Conservation (phyloP, 2,329 filamentous ascomycete species). For the Hortaea werneckii region DNA sequence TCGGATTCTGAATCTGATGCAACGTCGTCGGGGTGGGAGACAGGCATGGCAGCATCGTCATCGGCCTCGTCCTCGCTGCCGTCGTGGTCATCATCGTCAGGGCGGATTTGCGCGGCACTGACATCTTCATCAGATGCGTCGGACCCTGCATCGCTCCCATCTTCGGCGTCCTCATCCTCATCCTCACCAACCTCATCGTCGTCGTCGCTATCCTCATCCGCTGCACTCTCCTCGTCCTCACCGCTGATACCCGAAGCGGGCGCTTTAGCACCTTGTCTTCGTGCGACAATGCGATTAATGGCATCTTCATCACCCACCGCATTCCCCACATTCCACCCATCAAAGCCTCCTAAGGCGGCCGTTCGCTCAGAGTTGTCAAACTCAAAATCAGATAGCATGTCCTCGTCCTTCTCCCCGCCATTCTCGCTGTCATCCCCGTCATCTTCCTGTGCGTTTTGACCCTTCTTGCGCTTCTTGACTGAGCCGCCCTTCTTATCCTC, state of each 20-base stretch:
- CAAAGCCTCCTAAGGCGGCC: slow-evolving; percentile 64
- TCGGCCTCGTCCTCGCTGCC: slow-evolving; percentile 25
- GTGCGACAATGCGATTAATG: slow-evolving; percentile 76
- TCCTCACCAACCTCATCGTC: slow-evolving; percentile 38
- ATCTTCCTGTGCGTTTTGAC: slow-evolving; percentile 20
- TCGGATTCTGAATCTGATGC: slow-evolving; percentile 37
- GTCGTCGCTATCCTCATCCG: slow-evolving; percentile 57
- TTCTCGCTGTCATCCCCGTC: slow-evolving; percentile 29
- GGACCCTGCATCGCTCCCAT: not conserved
- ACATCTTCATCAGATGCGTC: too few species aligned
- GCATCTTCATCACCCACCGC: slow-evolving; percentile 62
- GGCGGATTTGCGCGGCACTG: too few species aligned
- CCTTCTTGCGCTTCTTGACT: slow-evolving; percentile 41
- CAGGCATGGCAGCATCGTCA: slow-evolving; percentile 30
- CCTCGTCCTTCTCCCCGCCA: slow-evolving; percentile 68
- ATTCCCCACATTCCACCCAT: slow-evolving; percentile 66
- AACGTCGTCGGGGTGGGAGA: slow-evolving; percentile 56
- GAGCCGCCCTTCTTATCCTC: slow-evolving; percentile 21
- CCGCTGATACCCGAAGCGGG: slow-evolving; percentile 4
- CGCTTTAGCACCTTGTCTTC: slow-evolving; percentile 29
- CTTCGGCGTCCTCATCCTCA: slow-evolving; percentile 40
- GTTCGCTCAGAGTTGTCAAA: slow-evolving; percentile 63
- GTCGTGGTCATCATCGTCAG: slow-evolving; percentile 32
- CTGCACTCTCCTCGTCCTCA: slow-evolving; percentile 31
- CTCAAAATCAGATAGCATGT: slow-evolving; percentile 85